Percentiles rank a stretch among this genome's conserved stretches.
Conservation (phyloP, 495 filamentous ascomycete species). For the Chaetomium cochliodes region DNA sequence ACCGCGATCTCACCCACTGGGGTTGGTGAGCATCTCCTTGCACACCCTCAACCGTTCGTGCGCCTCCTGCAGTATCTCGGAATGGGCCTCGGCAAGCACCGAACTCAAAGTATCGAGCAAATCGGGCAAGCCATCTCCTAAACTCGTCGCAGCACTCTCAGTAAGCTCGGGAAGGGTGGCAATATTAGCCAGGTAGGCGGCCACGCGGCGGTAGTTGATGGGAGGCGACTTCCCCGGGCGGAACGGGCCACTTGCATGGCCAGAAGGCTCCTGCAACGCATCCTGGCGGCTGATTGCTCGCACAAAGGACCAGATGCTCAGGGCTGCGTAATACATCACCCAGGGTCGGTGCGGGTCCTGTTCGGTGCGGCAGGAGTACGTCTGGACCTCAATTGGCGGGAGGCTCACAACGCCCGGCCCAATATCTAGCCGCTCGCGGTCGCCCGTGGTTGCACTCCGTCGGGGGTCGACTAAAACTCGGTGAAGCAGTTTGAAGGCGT, state of each 20-base stretch:
- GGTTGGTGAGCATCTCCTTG: constrained; percentile 41
- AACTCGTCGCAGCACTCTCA: constrained; percentile 30
- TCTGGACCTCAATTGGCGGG: constrained; percentile 36
- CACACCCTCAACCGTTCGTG: constrained; percentile 42
- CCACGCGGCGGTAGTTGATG: constrained; percentile 36
- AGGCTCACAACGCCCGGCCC: constrained; percentile 27
- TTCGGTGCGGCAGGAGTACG: constrained; percentile 82
- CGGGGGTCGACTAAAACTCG: constrained; percentile 66
- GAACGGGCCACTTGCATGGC: constrained; percentile 14
- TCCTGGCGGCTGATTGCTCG: constrained; percentile 70
- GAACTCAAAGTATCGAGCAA: constrained; percentile 44
- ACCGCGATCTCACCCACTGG: constrained; percentile 10
- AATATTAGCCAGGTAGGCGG: constrained; percentile 45
- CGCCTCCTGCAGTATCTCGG: constrained; percentile 47
- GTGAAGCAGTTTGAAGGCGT: constrained; percentile 81
- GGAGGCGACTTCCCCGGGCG: constrained; percentile 28
- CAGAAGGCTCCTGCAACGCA: constrained; percentile 28
- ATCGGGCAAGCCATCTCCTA: constrained; percentile 46
- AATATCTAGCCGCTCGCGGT: constrained; percentile 32
- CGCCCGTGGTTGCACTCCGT: constrained; percentile 32
- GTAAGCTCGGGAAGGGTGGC: constrained; percentile 42
- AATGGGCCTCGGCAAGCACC: constrained; percentile 45
- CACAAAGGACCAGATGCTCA: constrained; percentile 92
- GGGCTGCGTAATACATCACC: constrained; percentile 89
- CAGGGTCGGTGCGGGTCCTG: constrained; percentile 88